Evolutionary conservation across 2,329 filamentous ascomycete genomes (phyloP), one percentile per base, ranked within the genome.

Genomic region (Clonostachys solani): DNA sequence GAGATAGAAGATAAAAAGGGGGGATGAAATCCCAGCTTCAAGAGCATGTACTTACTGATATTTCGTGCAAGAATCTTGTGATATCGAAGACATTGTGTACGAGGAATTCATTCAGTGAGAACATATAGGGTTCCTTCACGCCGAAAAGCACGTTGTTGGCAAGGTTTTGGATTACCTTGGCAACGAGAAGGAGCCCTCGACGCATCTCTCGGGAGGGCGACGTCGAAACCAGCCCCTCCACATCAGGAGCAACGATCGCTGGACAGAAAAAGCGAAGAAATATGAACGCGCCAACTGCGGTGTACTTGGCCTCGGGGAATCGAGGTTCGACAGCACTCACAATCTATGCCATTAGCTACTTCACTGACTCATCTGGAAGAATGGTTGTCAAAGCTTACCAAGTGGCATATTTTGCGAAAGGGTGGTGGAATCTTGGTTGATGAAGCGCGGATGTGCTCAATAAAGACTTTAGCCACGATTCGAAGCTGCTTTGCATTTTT

Each of bases 201-300:
- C 84, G 75, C 79, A 87, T 84, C 55, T 86, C 83, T 59, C 86
- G 86, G 2, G 83, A 83, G 6, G 83, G 83, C 4, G 79, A 57
- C 2, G 70, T 71, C 15, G 73, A 67, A 16, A 87, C 80, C n/a
- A 87, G 68, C 3, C 82, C 82, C 57, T 87, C 84, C 2, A 75
- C 77, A 58, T 87, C 83, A 1, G 84, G 84, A 2, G 84, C 82
- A 15, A 87, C 84, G 46, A 87, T 87, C 23, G 84, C 84, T 8
- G 84, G 84, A 53, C 84, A 87, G 59, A 87, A 87, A 67, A 87
- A 87, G 9, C 84, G 77, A 19, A 87, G 71, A 57, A 87, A 87
- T 48, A 87, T 81, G 56, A 87, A 87, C 1, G 84, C 83, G 1
- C 84, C 84, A 13, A 87, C 83, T 5, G 84, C 84, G 0, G 83